Base-by-base conservation (phyloP, 2,329 filamentous ascomycete species). In the Calonectria montana region DNA sequence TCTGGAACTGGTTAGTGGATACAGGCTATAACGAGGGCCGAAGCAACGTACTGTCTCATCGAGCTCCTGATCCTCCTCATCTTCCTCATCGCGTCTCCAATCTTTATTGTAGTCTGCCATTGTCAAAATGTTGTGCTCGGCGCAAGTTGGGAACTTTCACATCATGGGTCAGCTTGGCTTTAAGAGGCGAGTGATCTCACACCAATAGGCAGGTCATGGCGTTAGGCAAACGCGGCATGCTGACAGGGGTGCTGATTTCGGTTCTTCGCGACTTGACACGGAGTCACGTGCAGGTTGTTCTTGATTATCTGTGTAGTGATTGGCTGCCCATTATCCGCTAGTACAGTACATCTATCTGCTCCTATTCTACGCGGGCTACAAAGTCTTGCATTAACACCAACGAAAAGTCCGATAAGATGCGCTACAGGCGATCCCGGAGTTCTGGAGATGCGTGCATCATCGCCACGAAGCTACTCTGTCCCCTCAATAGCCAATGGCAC, bases 31-130 rank as follows among this genome's bases (percentile, higher is more conserved):
- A 63, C 29, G 41, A 57, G 45, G 27, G 47, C 64, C 59, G 41
- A 21, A 25, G 31, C 29, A 71, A 75, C 86, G 77, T 83, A 92
- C 90, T 53, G 87, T 87, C 77, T 94, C 93, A 73, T 93, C 92
- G 71, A 93, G 82, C 69, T 86, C 85, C 69, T 86, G 83, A 31
- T 85, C 83, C 15, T 90, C 93, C 12, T 94, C 93, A 21, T 95
- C 93, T 8, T 94, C 91, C 6, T 91, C 87, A 5, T 87, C 86
- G 55, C 81, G 84, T 80, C 82, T 85, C 79, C 86, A 87, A 25
- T 90, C 87, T 57, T 82, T 78, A 31, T 78, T 80, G 15, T 63
- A 73, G 48, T 82, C 82, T 35, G 81, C 77, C 83, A 84, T 85
- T 61, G 53, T 74, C 63, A 43, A 65, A 65, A 55, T 69, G 16